phyloP scores from a whole-genome alignment of 108 stramenopile species.

The Mediolabrus comicus region DNA sequence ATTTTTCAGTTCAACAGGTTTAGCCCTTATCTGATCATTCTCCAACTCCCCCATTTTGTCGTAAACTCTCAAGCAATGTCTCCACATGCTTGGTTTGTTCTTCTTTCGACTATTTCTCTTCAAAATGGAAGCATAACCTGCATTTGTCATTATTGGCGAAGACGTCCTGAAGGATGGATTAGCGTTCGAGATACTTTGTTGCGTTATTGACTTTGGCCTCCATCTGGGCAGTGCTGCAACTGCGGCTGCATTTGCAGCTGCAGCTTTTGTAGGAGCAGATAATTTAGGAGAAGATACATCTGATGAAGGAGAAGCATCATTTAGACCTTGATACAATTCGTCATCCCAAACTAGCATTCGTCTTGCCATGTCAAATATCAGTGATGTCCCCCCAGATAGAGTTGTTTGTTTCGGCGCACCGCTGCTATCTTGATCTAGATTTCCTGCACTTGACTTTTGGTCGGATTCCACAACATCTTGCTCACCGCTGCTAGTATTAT shows the following conservation, averaged over 20 bases:
- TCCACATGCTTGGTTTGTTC: constrained; percentile 77
- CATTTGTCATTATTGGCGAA: constrained; percentile 73
- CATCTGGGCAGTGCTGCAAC: constrained; percentile 46
- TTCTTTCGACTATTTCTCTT: constrained; percentile 74
- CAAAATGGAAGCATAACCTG: constrained; percentile 71
- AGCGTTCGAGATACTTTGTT: constrained; percentile 56
- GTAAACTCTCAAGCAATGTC: constrained; percentile 70
- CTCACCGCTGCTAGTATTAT: not conserved
- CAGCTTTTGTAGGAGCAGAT: not conserved
- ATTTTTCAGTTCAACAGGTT: not conserved
- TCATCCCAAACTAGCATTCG: constrained; percentile 60
- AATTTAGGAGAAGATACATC: not conserved
- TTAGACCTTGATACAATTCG: constrained; percentile 35
- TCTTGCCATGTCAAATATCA: constrained; percentile 79
- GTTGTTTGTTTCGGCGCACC: constrained; percentile 15
- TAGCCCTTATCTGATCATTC: not conserved
- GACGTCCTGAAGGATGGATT: constrained; percentile 77
- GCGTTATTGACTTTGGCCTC: constrained; percentile 51
- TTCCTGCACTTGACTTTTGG: not conserved
- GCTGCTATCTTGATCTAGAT: too few species aligned
- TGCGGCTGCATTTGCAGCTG: not conserved
- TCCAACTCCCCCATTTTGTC: constrained; percentile 64
- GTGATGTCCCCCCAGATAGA: constrained; percentile 54
- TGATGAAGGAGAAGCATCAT: constrained; percentile 32
- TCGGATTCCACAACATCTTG: not conserved